These are phyloP conservation scores for Boechera stricta DNA, from an alignment of 345 rosid species.

Conservation along the genomic window DNA sequence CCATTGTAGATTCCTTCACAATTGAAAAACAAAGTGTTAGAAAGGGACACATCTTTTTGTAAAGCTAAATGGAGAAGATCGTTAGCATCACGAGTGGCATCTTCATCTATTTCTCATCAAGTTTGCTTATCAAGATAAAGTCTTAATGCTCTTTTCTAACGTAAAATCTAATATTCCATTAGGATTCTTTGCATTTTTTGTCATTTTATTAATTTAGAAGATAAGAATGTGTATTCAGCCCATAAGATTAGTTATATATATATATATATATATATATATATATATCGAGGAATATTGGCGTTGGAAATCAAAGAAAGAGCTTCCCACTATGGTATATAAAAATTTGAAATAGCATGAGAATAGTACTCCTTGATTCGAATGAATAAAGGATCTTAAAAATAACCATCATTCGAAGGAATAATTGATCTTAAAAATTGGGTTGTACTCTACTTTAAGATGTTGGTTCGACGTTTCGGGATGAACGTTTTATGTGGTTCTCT, in stretches of 20 bases:
- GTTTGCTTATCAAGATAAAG: background rate
- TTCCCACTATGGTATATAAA: no score
- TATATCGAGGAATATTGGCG: background rate
- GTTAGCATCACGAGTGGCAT: conserved; percentile 46
- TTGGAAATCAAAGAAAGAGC: no score
- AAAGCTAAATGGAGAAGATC: conserved; percentile 38
- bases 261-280: background rate
- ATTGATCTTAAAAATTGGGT: no score
- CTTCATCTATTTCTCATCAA: conserved; percentile 27
- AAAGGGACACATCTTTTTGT: conserved; percentile 32
- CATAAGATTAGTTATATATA: background rate
- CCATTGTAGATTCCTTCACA: conserved; percentile 39
- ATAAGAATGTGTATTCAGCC: conserved; percentile 11
- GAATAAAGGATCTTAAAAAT: no score
- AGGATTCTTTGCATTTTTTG: conserved; percentile 2
- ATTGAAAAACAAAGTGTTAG: conserved; percentile 37
- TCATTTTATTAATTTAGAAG: background rate
- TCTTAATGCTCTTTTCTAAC: conserved; percentile 19
- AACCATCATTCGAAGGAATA: no score
- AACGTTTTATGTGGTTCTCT: no score
- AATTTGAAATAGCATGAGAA: no score
- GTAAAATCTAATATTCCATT: conserved; percentile 9
- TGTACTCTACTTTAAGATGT: no score
- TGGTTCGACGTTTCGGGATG: no score
- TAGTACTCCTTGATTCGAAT: no score